Evolutionary conservation across 1,139 yeast genomes (phyloP), one percentile per base, ranked within the genome.

Genomic region (Candida sp.): DNA sequence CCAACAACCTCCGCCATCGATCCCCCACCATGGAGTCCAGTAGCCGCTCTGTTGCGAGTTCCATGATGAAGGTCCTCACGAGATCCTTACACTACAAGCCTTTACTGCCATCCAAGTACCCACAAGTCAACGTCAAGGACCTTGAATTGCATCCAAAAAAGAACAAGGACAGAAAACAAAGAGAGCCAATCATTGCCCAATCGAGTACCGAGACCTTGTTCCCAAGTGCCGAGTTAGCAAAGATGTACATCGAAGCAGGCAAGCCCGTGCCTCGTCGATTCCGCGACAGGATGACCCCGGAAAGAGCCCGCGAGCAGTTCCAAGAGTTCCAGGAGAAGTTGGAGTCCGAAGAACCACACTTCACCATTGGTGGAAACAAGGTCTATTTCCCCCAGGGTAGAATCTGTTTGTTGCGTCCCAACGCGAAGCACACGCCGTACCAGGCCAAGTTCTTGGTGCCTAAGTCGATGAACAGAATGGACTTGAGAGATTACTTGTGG

Each of bases 401-500:
- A 57, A 77, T 93, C 40, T 83, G 89, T 49, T 76, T 93, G 42
- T 74, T 93, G 57, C 81, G 96, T 65, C 96, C 97, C 44, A 89
- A 89, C 63, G 97, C 98, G 25, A 90, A 90, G 66, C 96, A 90
- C 70, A 90, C 97, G 0, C 98, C 98, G 48, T 91, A 87, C 71
- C 98, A 92, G 69, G 98, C 98, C 47, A 92, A 91, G 69, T 93
- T 93, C 67, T 83, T 90, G 58, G 98, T 93, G 32, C 98, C 98
- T 26, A 85, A 90, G 65, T 84, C 90, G 54, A 91, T 92, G 78
- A 93, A 93, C 74, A 91, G 91, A 69, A 77, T 92, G 73, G 98
- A 92, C 66, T 78, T 93, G 59, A 81, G 98, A 69, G 98, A 93
- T 73, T 93, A 93, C 65, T 77, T 93, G 58, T 93, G 87, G 83